These are phyloP conservation scores for Talaromyces islandicus DNA, from an alignment of 2,329 filamentous ascomycete genomes.

Conservation along the genomic window DNA sequence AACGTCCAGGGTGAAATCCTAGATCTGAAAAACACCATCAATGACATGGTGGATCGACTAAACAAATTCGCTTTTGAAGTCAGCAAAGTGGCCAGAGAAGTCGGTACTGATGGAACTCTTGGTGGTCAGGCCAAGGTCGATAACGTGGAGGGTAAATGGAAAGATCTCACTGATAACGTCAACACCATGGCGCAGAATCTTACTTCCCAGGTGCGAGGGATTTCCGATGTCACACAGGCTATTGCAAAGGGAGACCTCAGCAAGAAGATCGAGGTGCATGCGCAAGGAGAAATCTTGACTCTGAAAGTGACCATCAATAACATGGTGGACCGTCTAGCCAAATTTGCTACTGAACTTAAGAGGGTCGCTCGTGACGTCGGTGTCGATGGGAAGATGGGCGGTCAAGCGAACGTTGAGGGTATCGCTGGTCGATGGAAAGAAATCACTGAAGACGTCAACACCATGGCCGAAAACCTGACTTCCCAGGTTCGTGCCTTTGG, in stretches of 20 bases:
- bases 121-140: constrained; percentile 56
- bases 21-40: constrained; percentile 80
- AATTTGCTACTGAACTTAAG: constrained; percentile 91
- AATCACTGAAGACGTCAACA: constrained; percentile 91
- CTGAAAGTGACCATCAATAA: constrained; percentile 94
- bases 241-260: constrained; percentile 92
- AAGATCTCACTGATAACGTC: constrained; percentile 57
- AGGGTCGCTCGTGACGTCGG: constrained; percentile 89
- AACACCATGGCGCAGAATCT: constrained; percentile 59
- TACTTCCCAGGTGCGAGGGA: constrained; percentile 66
- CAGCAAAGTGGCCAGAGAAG: constrained; percentile 56
- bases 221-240: constrained; percentile 85
- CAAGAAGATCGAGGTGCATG: constrained; percentile 87
- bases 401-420: constrained; percentile 86
- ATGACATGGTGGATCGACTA: constrained; percentile 57
- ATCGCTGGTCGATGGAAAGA: constrained; percentile 93
- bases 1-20: constrained; percentile 87
- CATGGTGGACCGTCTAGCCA: constrained; percentile 89
- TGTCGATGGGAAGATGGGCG: constrained; percentile 93
- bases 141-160: constrained; percentile 58
- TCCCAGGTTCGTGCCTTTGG: constrained; percentile 93
- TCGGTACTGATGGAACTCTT: constrained; percentile 55
- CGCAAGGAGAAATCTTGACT: constrained; percentile 84
- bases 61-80: constrained; percentile 58
- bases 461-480: constrained; percentile 77